Percentiles rank a stretch among this genome's conserved stretches.
Evolutionary conservation across 2,329 filamentous ascomycete genomes (phyloP).

Genomic region (Paramyrothecium sp.): DNA sequence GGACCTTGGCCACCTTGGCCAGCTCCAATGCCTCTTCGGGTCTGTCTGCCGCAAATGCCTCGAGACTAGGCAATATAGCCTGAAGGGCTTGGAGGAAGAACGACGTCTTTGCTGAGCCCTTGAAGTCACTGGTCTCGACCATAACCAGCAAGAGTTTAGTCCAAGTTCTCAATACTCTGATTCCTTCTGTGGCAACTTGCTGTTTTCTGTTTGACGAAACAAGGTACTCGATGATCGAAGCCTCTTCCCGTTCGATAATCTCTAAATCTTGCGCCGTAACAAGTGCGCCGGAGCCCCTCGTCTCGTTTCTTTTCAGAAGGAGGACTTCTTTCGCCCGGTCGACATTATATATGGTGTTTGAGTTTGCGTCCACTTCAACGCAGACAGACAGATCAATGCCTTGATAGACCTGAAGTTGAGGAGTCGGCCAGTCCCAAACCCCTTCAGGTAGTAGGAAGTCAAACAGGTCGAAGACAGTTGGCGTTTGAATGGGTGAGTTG

Average conservation of each 20-base stretch:
- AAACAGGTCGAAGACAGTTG: conserved; percentile 86
- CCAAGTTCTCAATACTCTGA: conserved; percentile 78
- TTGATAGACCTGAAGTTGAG: conserved; percentile 57
- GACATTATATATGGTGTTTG: conserved; percentile 63
- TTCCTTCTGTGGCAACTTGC: conserved; percentile 55
- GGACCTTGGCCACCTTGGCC: conserved; percentile 69
- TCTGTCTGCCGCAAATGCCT: conserved; percentile 69
- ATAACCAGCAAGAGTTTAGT: conserved; percentile 80
- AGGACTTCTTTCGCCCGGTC: conserved; percentile 73
- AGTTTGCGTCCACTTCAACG: conserved; percentile 57
- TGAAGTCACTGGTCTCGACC: conserved; percentile 78
- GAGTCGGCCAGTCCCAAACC: conserved; percentile 49
- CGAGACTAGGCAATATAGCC: conserved; percentile 82
- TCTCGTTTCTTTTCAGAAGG: conserved; percentile 64
- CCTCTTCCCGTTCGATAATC: conserved; percentile 57
- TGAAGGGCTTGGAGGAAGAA: conserved; percentile 87
- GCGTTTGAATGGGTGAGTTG: conserved; percentile 64
- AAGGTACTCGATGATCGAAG: conserved; percentile 59
- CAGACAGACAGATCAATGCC: conserved; percentile 69
- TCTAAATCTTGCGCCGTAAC: conserved; percentile 47
- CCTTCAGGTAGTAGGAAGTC: conserved; percentile 70
- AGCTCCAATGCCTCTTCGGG: conserved; percentile 71
- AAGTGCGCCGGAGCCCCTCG: conserved; percentile 47
- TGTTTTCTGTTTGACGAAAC: conserved; percentile 62
- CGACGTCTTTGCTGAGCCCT: conserved; percentile 66